Evolutionary conservation across 164 flowering plant species (phyloP), one percentile per base, ranked within the genome.

Genomic region (Houttuynia cordata): DNA sequence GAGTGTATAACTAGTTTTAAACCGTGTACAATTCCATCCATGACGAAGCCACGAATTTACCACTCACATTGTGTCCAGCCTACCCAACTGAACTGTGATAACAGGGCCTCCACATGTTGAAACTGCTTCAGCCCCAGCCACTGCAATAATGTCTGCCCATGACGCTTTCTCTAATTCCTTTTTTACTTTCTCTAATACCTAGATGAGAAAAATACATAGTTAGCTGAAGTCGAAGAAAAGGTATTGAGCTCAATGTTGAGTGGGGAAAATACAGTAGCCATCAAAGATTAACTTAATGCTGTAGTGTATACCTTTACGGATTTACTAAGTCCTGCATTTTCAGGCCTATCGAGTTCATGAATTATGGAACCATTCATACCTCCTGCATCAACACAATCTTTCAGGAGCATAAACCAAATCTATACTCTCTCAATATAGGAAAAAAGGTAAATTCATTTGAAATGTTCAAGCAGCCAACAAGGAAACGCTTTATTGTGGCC

Each of bases 331-430:
- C 98, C 96, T 20, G 72, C 66, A 72, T 88, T 92, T 75, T 92
- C 95, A 47, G 87, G 91, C 68, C 98, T 80, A 19, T 85, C 91
- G 67, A 92, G 95, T 76, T 92, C 98, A 67, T 75, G 78, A 56
- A 82, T 63, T 47, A 92, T 80, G 66, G 98, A 88, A 42, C 98
- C 98, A 76, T 92, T 92, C 93, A 92, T 92, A 15, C 98, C 98
- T 63, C 96, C 98, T 91, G 81, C 76, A 70, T 56, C 30, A 42
- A 66, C 20, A 40, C 10, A 54, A 22, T 52, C n/a, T n/a, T 23
- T 7, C 55, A 52, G 37, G 37, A 30, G 6, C 37, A 30, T 30
- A 30, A 30, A 30, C 37, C 37, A 30, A 30, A 6, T 2, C 37
- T 30, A 30, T 30, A 30, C 37, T 30, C 6, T 30, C 37, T 42